phyloP scores from a whole-genome alignment of 768 basidiomycete genomes.

The Agaricus sinodeliciosus region DNA sequence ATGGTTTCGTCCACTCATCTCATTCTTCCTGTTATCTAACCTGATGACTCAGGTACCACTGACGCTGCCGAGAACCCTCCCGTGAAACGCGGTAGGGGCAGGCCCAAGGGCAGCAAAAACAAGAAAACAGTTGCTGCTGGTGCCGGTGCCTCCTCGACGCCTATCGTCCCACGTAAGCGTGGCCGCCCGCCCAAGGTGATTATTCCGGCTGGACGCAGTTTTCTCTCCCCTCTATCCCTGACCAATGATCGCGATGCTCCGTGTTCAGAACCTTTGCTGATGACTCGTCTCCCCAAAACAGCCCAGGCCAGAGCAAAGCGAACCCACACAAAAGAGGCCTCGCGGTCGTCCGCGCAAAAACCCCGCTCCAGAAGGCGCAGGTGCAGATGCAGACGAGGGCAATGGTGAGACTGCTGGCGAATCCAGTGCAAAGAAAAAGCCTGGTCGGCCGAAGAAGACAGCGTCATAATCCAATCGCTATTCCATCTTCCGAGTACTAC shows the following conservation, averaged over 20 bases:
- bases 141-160: slow-evolving; percentile 27
- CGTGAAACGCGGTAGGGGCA: slow-evolving; percentile 75
- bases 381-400: slow-evolving; percentile 14
- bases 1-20: slow-evolving; percentile 15
- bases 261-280: slow-evolving; percentile 15
- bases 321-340: slow-evolving; percentile 54
- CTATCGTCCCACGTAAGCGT: slow-evolving; percentile 44
- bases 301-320: slow-evolving; percentile 43
- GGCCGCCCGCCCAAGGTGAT: slow-evolving; percentile 64
- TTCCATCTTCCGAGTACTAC: slow-evolving; percentile 14
- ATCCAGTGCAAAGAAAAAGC: slow-evolving; percentile 56
- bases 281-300: slow-evolving; percentile 18
- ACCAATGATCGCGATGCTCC: slow-evolving; percentile 9
- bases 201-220: slow-evolving; percentile 14
- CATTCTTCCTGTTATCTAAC: slow-evolving; percentile 15
- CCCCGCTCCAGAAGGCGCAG: slow-evolving; percentile 32
- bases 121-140: slow-evolving; percentile 34
- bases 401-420: slow-evolving; percentile 36
- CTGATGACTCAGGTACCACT: slow-evolving; percentile 31
- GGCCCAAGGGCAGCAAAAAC: slow-evolving; percentile 86
- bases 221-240: slow-evolving; percentile 9
- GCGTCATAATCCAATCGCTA: slow-evolving; percentile 15
- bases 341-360: slow-evolving; percentile 73
- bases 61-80: slow-evolving; percentile 24
- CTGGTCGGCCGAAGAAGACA: slow-evolving; percentile 66